phyloP scores from a whole-genome alignment of 2,329 filamentous ascomycete genomes.

The Westerdykella ornata region DNA sequence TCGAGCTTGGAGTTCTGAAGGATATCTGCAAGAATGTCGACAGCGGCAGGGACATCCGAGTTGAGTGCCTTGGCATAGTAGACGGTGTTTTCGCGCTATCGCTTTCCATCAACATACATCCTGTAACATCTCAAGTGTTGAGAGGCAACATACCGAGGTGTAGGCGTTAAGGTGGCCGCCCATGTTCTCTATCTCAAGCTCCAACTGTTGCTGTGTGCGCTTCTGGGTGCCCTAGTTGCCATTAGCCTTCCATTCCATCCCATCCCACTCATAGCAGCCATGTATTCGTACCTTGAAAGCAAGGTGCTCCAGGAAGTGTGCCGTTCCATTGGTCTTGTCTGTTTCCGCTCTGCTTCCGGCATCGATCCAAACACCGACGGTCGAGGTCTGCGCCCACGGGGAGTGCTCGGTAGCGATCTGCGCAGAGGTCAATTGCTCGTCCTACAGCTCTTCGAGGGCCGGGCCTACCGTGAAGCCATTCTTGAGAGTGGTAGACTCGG shows the following conservation, averaged over 20 bases:
- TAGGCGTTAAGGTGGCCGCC: constrained; percentile 98
- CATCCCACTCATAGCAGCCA: constrained; percentile 4
- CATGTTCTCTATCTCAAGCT: constrained; percentile 99
- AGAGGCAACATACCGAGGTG: constrained; percentile 69
- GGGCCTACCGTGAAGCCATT: constrained; percentile 86
- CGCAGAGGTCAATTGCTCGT: constrained; percentile 30
- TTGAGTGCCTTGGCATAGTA: constrained; percentile 99
- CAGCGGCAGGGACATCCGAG: constrained; percentile 88
- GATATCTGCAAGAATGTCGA: constrained; percentile 98
- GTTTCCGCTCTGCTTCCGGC: constrained; percentile 97
- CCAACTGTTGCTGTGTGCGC: constrained; percentile 92
- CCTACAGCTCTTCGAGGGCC: constrained; percentile 8
- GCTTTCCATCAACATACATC: constrained; percentile 35
- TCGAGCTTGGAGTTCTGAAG: constrained; percentile 99
- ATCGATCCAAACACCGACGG: constrained; percentile 98
- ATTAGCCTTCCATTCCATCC: constrained; percentile 20
- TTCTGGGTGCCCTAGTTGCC: constrained; percentile 72
- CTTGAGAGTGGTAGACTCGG: constrained; percentile 90
- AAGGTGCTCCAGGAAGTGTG: constrained; percentile 98
- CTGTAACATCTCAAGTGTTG: constrained; percentile 4
- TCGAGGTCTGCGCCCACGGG: constrained; percentile 96
- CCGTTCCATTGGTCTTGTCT: constrained; percentile 96
- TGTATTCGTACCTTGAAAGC: constrained; percentile 79
- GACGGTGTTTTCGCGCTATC: constrained; percentile 91
- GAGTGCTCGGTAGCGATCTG: constrained; percentile 98